Base-by-base conservation (phyloP, 768 basidiomycete species). In the Cantharellus anzutake region DNA sequence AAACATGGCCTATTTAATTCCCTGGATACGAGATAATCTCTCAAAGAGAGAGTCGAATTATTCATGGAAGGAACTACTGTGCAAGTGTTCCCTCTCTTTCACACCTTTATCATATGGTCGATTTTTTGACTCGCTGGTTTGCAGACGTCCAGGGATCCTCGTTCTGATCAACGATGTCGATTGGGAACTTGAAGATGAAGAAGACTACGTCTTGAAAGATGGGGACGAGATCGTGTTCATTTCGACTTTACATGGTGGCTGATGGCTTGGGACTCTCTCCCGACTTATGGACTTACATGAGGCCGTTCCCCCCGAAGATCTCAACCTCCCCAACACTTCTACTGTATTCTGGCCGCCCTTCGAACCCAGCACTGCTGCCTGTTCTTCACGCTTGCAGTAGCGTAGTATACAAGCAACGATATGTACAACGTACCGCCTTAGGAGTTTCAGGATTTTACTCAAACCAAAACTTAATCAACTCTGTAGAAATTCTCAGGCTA, bases 131-230 rank as follows among this genome's bases (percentile, higher is more conserved):
- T 41, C 29, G 37, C 56, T 64, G 4, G n/a, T 41, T 42, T 40
- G 1, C 66, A 94, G 96, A 42, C 91, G 96, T 4, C 96, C 96
- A 0, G 96, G 96, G 0, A 96, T 99, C 42, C 75, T 99, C 2
- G 94, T 98, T 2, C 75, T 99, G n/a, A 80, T 99, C 59, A 98
- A 98, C 67, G 88, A 94, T 65, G 88, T 88, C 1, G 94, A 98
- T 66, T 97, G 94, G 94, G 93, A 98, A 70, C 75, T 98, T 3
- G 94, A 97, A 69, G 91, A 90, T 41, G 94, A 97, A 69, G 83
- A 88, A 29, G 83, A 86, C 3, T 96, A 94, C 68, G 74, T 72
- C 63, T 71, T 98, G 60, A 73, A 84, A 68, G 73, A 81, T 40
- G 76, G 79, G 0, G 96, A 99, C 68, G 88, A 93, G 72, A 78